Evolutionary conservation across 2,329 filamentous ascomycete genomes (phyloP), one percentile per base, ranked within the genome.

Genomic region (Calonectria fujianensis): DNA sequence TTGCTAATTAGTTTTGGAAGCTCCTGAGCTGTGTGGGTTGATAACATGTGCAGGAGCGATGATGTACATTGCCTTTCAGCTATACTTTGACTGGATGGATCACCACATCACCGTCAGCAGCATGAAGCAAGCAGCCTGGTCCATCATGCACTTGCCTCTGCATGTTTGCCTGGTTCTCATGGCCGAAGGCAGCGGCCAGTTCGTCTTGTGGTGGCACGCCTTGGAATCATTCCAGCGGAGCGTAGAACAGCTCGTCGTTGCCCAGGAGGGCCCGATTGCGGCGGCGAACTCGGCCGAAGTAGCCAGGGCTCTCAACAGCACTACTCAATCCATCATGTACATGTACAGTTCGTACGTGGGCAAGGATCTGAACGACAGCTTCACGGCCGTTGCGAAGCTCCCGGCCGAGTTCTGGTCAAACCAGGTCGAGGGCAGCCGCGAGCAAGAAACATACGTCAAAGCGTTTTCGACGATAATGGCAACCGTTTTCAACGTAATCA

Each of bases 41-140:
- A 67, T 74, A 27, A 37, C 66, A 7, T 74, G 68, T 20, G 67
- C 68, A 10, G 66, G 50, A n/a, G 59, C 32, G 20, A 61, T 71
- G 32, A 54, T 71, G 5, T 74, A 66, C n/a, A 59, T 74, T 16
- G 64, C 39, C 9, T 74, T 66, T 27, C 68, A 74, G 39, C 68
- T 74, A 20, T 74, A 74, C 51, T 71, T 74, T 35, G 72, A 74
- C 51, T 74, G 72, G 72, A 74, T 74, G 72, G 68, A 74, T 24
- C 72, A 74, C 37, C 67, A 70, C 41, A 35, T 52, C 3, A 61
- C 67, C 32, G 70, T 74, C 45, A 52, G 18, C 24, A n/a, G 31
- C 14, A 14, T 24, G 7, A 59, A 57, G 27, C 72, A 71, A n/a
- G 59, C 72, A 1, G 18, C 37, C n/a, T 74, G 72, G 72, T 66